A percentile compares a stretch with the other conserved stretches of the same genome.
Conservation (phyloP, 768 basidiomycete genomes). For the Galerina marginata region DNA sequence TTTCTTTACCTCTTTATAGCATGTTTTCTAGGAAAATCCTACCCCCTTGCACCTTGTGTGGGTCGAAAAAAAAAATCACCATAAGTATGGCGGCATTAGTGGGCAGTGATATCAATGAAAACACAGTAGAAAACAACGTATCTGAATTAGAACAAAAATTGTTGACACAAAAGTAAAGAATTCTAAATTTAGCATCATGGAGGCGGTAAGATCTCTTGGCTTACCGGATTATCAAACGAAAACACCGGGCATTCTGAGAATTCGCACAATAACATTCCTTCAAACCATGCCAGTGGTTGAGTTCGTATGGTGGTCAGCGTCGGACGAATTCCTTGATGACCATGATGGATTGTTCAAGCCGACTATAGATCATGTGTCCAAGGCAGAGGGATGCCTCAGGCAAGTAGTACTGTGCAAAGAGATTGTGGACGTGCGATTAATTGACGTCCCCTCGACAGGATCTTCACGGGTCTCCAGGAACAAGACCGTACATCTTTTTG, state of each 20-base stretch:
- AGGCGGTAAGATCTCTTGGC: too few relatives aligned
- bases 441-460: neutral
- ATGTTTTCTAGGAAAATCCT: too few relatives aligned
- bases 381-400: slow-evolving; percentile 30
- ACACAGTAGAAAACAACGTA: too few relatives aligned
- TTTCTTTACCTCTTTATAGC: too few relatives aligned
- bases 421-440: neutral
- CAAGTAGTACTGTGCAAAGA: neutral
- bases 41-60: too few relatives aligned
- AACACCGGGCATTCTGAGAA: neutral
- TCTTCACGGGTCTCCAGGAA: slow-evolving; percentile 17
- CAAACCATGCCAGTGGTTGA: slow-evolving; percentile 32
- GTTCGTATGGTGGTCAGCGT: slow-evolving; percentile 31
- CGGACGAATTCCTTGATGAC: slow-evolving; percentile 29
- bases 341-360: slow-evolving; percentile 20
- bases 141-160: too few relatives aligned
- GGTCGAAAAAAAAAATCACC: too few relatives aligned
- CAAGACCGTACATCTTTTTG: slow-evolving; percentile 19
- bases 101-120: too few relatives aligned
- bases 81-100: too few relatives aligned
- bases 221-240: neutral
- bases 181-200: too few relatives aligned
- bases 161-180: too few relatives aligned
- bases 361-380: slow-evolving; percentile 25
- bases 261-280: slow-evolving; percentile 4